Evolutionary conservation across 2,329 filamentous ascomycete genomes (phyloP), one percentile per base, ranked within the genome.

Genomic region (Penicillium sp.): DNA sequence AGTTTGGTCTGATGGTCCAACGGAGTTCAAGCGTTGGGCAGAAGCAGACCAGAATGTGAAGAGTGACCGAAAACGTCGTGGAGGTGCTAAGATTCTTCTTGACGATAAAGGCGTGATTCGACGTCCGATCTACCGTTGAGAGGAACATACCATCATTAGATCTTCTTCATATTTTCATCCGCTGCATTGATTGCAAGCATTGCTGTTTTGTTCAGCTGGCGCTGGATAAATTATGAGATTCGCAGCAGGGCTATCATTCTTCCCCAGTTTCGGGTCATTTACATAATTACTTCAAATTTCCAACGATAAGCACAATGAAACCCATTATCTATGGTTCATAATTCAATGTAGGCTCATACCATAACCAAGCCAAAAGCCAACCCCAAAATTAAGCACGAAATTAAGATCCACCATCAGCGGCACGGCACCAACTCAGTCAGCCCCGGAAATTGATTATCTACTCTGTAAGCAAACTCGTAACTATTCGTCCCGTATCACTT

Each of bases 21-120:
- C 75, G 1, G 70, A 73, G 1, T 74, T 76, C 56, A 76, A 75
- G 55, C 56, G 54, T 6, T 77, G 72, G 68, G 70, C 68, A 12
- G 60, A 67, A 31, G 66, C 66, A 3, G 69, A 74, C 48, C 65
- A 68, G 43, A 70, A 73, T 20, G 59, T 73, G 20, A 54, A 66
- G 14, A 53, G 47, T 22, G 71, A 75, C 44, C 64, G 69, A 2
- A 54, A 56, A 25, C 67, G 61, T 35, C 68, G 68, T 18, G 67
- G 68, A 3, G 59, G 67, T 18, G 56, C 61, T 4, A 59, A 54
- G 14, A 56, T 73, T n/a, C 61, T 61, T 18, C 52, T 69, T 3
- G 70, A 75, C 51, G 65, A 69, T 25, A 68, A 67, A 20, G 73
- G 73, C 2, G 67, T 75, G 11, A 67, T 73, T 45, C 61, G 62